Conservation (phyloP, 805 yeast species). For the Priceomyces castillae region DNA sequence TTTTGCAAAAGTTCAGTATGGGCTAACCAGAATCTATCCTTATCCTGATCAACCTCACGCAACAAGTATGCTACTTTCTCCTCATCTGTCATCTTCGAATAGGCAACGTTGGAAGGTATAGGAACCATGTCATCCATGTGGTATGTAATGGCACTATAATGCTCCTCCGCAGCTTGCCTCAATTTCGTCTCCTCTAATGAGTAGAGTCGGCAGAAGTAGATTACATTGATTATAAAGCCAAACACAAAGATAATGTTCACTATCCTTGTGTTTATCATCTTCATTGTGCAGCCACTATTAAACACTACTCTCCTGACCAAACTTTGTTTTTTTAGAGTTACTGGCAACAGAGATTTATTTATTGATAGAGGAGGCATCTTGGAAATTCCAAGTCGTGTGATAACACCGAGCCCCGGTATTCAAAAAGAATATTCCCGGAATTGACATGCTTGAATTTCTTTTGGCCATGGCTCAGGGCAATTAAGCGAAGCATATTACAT, state of each 20-base stretch:
- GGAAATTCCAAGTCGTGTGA: slow-evolving; percentile 5
- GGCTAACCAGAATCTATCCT: slow-evolving; percentile 30
- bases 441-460: neutral
- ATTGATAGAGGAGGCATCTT: neutral
- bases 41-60: slow-evolving; percentile 19
- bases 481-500: too few relatives aligned
- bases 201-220: slow-evolving; percentile 20
- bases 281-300: neutral
- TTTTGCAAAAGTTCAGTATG: slow-evolving; percentile 25
- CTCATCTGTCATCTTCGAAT: slow-evolving; percentile 14
- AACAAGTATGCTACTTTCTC: slow-evolving; percentile 19
- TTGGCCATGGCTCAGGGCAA: too few relatives aligned
- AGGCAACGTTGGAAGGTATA: slow-evolving; percentile 14
- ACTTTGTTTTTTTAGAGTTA: neutral
- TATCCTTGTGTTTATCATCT: slow-evolving; percentile 15
- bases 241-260: slow-evolving; percentile 17
- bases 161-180: slow-evolving; percentile 14
- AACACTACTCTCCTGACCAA: neutral
- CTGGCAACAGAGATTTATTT: slow-evolving; percentile 1
- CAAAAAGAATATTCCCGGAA: neutral
- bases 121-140: slow-evolving; percentile 20
- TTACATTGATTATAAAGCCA: slow-evolving; percentile 18
- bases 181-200: slow-evolving; percentile 16
- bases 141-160: slow-evolving; percentile 12
- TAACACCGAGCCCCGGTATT: neutral